phyloP scores from a whole-genome alignment of 768 basidiomycete species.

The Boletellus ananiceps region DNA sequence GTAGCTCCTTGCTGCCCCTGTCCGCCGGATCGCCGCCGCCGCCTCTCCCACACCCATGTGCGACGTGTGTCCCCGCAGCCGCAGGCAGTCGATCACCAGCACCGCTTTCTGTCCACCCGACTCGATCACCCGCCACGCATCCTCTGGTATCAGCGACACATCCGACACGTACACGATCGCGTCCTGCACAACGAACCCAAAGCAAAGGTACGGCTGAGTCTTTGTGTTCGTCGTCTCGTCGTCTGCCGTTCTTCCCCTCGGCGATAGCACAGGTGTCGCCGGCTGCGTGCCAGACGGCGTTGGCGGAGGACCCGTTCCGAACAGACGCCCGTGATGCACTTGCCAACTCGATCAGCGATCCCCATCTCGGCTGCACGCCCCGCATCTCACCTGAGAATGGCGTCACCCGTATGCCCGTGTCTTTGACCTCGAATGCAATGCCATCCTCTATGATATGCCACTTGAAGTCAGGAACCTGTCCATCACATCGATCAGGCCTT shows the following conservation, averaged over 20 bases:
- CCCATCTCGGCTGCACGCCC: background rate
- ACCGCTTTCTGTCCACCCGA: constrained; percentile 37
- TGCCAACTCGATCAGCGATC: constrained; percentile 5
- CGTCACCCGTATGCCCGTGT: constrained; percentile 57
- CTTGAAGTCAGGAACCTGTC: constrained; percentile 72
- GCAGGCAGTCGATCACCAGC: constrained; percentile 74
- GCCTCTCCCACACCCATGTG: constrained; percentile 75
- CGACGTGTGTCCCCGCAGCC: constrained; percentile 61
- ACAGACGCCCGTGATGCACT: constrained; percentile 76
- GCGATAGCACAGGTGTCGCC: constrained; percentile 33
- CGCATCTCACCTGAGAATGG: constrained; percentile 57
- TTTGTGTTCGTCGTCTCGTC: constrained; percentile 1
- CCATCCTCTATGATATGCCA: constrained; percentile 79
- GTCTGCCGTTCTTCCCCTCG: constrained; percentile 12
- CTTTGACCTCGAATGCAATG: constrained; percentile 60
- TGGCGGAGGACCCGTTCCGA: constrained; percentile 39
- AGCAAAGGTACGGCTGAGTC: constrained; percentile 57
- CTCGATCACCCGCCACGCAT: constrained; percentile 54
- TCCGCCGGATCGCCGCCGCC: constrained; percentile 47
- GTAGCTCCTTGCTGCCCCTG: constrained; percentile 63
- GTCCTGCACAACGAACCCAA: constrained; percentile 67
- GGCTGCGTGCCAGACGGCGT: constrained; percentile 38
- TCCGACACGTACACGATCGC: constrained; percentile 77
- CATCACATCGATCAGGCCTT: constrained; percentile 4
- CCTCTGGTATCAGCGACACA: constrained; percentile 73